Evolutionary conservation across 495 filamentous ascomycete genomes (phyloP), one percentile per base, ranked within the genome.

Genomic region (Trichoderma gamsii): DNA sequence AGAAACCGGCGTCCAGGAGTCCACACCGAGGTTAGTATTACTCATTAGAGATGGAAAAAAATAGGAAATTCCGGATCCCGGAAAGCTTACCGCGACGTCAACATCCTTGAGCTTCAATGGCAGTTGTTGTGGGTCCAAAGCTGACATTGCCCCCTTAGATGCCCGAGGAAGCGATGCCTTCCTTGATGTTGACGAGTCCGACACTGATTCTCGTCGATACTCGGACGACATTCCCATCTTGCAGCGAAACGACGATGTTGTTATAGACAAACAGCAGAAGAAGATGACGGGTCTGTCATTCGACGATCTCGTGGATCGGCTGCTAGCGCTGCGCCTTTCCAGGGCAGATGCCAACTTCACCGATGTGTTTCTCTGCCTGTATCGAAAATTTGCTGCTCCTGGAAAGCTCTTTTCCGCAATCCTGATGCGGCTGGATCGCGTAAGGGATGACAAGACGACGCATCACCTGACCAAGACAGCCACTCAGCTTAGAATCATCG

Each of bases 341-440:
- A 93, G 91, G 75, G 81, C 88, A 7, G 95, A 97, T 75, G 82
- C 84, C 23, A 97, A 96, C 75, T 98, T 97, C 76, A 82, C 83
- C 21, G 85, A 89, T 35, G 88, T 93, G 11, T 98, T 98, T 73
- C 80, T 98, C 23, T 96, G 93, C 69, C 83, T 98, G n/a, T 97
- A 97, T 75, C 90, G 95, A 66, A 96, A 93, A 77, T 97, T 99
- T 69, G 90, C 92, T 5, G 84, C 94, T 4, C 95, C 95, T 0
- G 81, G 82, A 16, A 83, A 88, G 49, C 83, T 99, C 3, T 83
- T 98, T 46, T 83, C 84, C 46, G 85, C 89, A 18, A 87, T 98
- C 69, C 79, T 93, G 32, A 78, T 80, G 67, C 89, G 91, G 11
- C 90, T 97, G 70, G 89, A 94, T 63, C 81, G 81, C 41, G 81